These are phyloP conservation scores for Musa itinerans DNA, from an alignment of 176 grass and related monocot genomes.

Conservation along the genomic window DNA sequence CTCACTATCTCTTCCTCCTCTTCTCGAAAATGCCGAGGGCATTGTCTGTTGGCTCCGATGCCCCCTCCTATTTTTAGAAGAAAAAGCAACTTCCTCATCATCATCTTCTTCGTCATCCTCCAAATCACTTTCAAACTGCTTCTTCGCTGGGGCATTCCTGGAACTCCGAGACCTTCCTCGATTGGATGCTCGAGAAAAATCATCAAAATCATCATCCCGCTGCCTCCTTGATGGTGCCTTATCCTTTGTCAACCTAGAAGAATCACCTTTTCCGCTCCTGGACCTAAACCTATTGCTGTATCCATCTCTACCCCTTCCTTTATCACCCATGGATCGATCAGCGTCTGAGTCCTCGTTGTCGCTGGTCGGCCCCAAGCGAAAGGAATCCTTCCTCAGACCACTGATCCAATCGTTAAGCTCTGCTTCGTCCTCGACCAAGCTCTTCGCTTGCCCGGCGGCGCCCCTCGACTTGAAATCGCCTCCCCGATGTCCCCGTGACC, in stretches of 20 bases:
- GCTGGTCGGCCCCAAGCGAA: conserved; percentile 9
- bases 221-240: not conserved
- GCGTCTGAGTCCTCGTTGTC: not conserved
- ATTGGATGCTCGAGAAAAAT: not conserved
- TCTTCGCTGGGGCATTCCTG: conserved; percentile 8
- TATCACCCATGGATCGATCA: not conserved
- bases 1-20: not conserved
- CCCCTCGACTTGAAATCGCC: conserved; percentile 2
- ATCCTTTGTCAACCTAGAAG: not conserved
- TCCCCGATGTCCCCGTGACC: not conserved
- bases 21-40: not conserved
- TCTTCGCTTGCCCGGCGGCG: conserved; percentile 34
- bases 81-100: conserved; percentile 23
- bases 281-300: conserved; percentile 19
- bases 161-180: not conserved
- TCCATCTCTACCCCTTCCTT: not conserved
- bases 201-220: not conserved
- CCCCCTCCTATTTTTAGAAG: conserved; percentile 22
- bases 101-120: conserved; percentile 31
- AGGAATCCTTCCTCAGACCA: conserved; percentile 61
- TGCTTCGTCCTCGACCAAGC: conserved; percentile 78
- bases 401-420: conserved; percentile 84
- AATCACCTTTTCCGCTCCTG: conserved; percentile 20
- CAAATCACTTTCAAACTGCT: conserved; percentile 34
- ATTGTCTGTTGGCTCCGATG: conserved; percentile 7